Evolutionary conservation across 106 monocot genomes (phyloP).

Genomic region (Dendrobium catenatum): DNA sequence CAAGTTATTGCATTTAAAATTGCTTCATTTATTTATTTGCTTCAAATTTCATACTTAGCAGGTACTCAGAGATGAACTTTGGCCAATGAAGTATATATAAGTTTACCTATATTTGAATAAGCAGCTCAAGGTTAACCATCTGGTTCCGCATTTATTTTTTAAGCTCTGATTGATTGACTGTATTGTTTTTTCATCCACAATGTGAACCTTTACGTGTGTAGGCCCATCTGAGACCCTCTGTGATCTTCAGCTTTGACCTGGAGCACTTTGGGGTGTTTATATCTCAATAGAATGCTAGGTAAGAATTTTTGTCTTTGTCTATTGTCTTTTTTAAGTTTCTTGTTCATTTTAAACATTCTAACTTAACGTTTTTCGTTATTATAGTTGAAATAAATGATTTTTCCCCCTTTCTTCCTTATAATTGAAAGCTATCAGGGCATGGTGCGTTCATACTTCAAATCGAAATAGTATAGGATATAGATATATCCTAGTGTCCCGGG

Average conservation of each 20-base stretch:
- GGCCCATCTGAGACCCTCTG: conserved; percentile 28
- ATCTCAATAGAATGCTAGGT: conserved; percentile 32
- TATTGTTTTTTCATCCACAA: background rate
- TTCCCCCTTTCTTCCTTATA: background rate
- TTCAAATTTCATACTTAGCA: conserved; percentile 14
- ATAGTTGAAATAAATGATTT: background rate
- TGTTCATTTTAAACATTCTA: background rate
- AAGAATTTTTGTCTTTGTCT: background rate
- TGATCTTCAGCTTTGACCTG: conserved; percentile 38
- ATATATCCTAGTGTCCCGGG: background rate
- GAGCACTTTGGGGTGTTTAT: conserved; percentile 39
- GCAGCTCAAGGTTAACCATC: conserved; percentile 28
- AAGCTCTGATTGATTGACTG: background rate
- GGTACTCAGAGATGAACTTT: conserved; percentile 84
- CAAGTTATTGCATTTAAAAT: background rate
- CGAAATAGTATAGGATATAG: background rate
- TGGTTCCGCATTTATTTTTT: conserved; percentile 4
- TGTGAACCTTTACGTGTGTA: conserved; percentile 13
- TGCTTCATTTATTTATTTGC: background rate
- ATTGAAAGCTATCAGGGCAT: background rate
- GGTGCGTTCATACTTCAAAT: background rate
- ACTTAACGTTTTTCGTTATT: background rate
- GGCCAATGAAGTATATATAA: conserved; percentile 51
- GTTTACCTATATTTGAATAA: conserved; percentile 34
- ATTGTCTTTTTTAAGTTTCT: background rate